Evolutionary conservation across 768 basidiomycete species (phyloP).

Genomic region (Leccinum uliginosum): DNA sequence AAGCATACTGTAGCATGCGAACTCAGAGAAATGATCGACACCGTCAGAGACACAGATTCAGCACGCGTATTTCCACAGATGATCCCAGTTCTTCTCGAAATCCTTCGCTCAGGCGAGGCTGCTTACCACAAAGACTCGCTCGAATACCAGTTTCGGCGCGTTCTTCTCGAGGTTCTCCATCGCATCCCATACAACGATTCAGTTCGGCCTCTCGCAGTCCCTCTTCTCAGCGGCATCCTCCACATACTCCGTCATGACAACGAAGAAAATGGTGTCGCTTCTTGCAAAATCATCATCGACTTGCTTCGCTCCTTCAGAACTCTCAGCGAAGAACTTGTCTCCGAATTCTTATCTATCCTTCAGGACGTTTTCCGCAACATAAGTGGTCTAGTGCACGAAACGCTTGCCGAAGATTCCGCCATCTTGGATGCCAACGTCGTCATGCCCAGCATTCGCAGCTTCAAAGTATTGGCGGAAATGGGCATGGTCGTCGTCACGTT

Average conservation of each 20-base stretch:
- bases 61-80: slow-evolving; percentile 65
- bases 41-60: slow-evolving; percentile 70
- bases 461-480: slow-evolving; percentile 93
- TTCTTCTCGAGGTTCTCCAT: slow-evolving; percentile 85
- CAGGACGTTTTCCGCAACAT: slow-evolving; percentile 76
- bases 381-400: slow-evolving; percentile 64
- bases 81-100: slow-evolving; percentile 68
- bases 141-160: slow-evolving; percentile 82
- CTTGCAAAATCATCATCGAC: slow-evolving; percentile 91
- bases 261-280: slow-evolving; percentile 89
- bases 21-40: slow-evolving; percentile 78
- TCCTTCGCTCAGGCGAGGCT: slow-evolving; percentile 65
- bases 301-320: slow-evolving; percentile 73
- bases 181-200: slow-evolving; percentile 79
- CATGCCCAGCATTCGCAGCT: slow-evolving; percentile 75
- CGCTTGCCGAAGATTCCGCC: slow-evolving; percentile 64
- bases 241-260: slow-evolving; percentile 85
- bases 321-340: slow-evolving; percentile 66
- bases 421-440: slow-evolving; percentile 52
- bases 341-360: slow-evolving; percentile 78
- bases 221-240: slow-evolving; percentile 78
- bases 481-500: slow-evolving; percentile 89
- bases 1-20: slow-evolving; percentile 71
- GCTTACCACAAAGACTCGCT: slow-evolving; percentile 60
- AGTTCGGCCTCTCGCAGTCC: slow-evolving; percentile 60